Conservation (phyloP, 139 green algal genomes). For the Raphidocelis subcapitata region DNA sequence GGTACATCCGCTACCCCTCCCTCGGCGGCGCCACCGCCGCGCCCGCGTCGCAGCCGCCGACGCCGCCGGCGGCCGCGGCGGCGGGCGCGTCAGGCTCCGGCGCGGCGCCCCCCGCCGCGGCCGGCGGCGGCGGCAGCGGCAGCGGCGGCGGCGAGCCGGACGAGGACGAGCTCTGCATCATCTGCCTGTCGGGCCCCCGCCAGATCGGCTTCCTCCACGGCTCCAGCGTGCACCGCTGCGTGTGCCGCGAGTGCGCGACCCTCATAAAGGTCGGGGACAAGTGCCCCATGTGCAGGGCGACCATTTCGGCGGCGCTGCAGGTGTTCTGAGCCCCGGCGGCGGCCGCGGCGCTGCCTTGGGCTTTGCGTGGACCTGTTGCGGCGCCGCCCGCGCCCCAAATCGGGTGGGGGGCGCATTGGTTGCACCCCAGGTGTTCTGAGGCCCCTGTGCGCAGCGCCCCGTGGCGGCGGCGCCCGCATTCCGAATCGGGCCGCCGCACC, state of each 20-base stretch:
- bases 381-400: no score
- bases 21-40: no score
- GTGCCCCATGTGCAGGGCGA: conserved; percentile 36
- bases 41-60: background rate
- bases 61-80: background rate
- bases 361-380: no score
- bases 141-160: background rate
- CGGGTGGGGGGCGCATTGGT: no score
- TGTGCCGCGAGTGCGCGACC: conserved; percentile 27
- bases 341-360: no score
- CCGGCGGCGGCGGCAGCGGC: conserved; percentile 1
- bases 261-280: conserved; percentile 1
- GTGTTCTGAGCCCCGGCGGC: conserved; percentile 22
- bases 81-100: background rate
- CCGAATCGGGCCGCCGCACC: no score
- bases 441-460: no score
- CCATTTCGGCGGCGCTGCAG: conserved; percentile 28
- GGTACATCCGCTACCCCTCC: no score
- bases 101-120: background rate
- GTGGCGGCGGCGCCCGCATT: no score
- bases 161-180: conserved; percentile 32
- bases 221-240: conserved; percentile 35
- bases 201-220: conserved; percentile 42
- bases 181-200: conserved; percentile 24
- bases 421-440: no score